These are phyloP conservation scores for Potentilla sterilis DNA, from an alignment of 306 rosid genomes.

Conservation along the genomic window DNA sequence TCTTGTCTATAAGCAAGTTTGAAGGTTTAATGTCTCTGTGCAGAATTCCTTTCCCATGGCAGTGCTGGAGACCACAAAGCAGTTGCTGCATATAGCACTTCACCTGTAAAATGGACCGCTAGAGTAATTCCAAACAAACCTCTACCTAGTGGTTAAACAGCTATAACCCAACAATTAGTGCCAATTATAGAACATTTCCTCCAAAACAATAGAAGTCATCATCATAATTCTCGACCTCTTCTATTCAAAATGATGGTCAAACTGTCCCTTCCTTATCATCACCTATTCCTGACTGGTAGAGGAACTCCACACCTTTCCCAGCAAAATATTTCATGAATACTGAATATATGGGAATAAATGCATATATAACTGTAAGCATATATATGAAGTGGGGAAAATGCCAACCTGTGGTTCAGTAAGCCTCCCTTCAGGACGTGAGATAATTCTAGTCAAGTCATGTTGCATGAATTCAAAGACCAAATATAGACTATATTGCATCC, in stretches of 20 bases:
- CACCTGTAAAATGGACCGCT: constrained; percentile 40
- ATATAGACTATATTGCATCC: constrained; percentile 79
- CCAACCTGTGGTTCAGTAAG: constrained; percentile 69
- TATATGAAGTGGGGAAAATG: neutral
- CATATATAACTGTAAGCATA: neutral
- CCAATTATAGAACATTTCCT: neutral
- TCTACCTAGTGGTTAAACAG: neutral
- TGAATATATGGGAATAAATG: neutral
- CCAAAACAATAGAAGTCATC: neutral
- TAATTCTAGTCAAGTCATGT: constrained; percentile 50
- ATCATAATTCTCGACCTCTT: neutral
- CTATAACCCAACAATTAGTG: neutral
- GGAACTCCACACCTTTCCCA: neutral
- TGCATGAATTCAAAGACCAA: constrained; percentile 63
- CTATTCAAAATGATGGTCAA: neutral
- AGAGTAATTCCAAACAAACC: neutral
- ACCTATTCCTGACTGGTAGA: neutral
- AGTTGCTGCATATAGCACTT: constrained; percentile 76
- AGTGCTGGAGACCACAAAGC: constrained; percentile 68
- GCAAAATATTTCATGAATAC: neutral
- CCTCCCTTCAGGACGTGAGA: constrained; percentile 44
- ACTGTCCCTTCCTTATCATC: neutral
- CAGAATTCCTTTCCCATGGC: constrained; percentile 61
- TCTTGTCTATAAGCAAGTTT: constrained; percentile 67
- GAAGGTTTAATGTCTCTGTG: constrained; percentile 75